Evolutionary conservation across 441 rosid species (phyloP).

Genomic region (Capsella rubella): DNA sequence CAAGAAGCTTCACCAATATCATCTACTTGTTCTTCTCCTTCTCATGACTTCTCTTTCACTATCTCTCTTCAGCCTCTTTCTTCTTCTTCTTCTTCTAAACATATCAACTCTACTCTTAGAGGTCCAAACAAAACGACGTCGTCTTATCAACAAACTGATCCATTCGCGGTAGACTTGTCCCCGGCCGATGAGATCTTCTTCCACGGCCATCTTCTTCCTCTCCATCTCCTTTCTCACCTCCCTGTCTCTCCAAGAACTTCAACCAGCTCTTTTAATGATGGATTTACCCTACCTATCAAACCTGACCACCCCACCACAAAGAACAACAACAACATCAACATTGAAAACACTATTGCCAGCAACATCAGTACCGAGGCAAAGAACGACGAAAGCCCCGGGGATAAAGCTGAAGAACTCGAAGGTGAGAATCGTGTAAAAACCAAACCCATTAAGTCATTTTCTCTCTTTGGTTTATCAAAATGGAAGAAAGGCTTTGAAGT

Average conservation of each 20-base stretch:
- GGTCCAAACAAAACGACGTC: slow-evolving; percentile 40
- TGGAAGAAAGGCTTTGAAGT: slow-evolving; percentile 64
- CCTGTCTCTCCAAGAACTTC: slow-evolving; percentile 84
- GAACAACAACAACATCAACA: slow-evolving; percentile 33
- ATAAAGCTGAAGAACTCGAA: slow-evolving; percentile 15
- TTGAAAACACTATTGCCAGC: slow-evolving; percentile 12
- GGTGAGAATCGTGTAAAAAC: slow-evolving; percentile 45
- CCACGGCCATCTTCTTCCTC: slow-evolving; percentile 97
- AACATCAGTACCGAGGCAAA: not conserved
- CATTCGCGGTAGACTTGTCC: slow-evolving; percentile 77
- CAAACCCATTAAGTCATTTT: slow-evolving; percentile 66
- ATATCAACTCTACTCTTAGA: slow-evolving; percentile 39
- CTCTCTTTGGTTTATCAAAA: slow-evolving; percentile 62
- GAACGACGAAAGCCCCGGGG: slow-evolving; percentile 1
- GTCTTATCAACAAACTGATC: slow-evolving; percentile 48
- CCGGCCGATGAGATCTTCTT: slow-evolving; percentile 99
- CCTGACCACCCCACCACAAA: slow-evolving; percentile 45
- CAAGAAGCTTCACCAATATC: slow-evolving; percentile 60
- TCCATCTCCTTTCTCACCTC: slow-evolving; percentile 90
- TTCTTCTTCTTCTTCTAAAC: slow-evolving; percentile 46
- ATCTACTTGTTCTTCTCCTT: slow-evolving; percentile 73
- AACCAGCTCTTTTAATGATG: slow-evolving; percentile 63
- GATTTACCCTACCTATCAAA: slow-evolving; percentile 64
- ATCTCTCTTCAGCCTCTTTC: slow-evolving; percentile 68
- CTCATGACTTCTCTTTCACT: slow-evolving; percentile 91